Conservation (phyloP, 805 yeast species). For the Candida andamanensis region DNA sequence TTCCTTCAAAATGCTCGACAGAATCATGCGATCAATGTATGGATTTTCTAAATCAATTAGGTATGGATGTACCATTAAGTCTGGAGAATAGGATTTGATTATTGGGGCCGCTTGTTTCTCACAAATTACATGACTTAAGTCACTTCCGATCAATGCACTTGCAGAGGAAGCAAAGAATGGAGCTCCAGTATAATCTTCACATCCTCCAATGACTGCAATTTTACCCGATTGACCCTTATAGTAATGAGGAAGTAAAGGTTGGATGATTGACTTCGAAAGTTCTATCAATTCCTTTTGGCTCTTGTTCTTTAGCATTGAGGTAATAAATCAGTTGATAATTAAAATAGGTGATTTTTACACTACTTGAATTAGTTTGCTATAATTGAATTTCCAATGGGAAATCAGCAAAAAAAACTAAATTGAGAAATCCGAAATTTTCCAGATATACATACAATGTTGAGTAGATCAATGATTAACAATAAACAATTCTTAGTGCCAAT, state of each 20-base stretch:
- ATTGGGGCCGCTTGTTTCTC: conserved; percentile 71
- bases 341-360: too few relatives aligned
- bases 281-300: conserved; percentile 42
- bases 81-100: conserved; percentile 85
- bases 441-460: conserved; percentile 10
- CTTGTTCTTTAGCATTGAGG: conserved; percentile 19
- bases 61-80: conserved; percentile 95
- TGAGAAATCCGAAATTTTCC: too few relatives aligned
- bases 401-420: too few relatives aligned
- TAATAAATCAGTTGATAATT: neutral
- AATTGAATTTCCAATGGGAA: too few relatives aligned
- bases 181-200: conserved; percentile 95
- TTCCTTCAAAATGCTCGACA: conserved; percentile 16
- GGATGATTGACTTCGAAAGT: conserved; percentile 55
- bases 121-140: conserved; percentile 86
- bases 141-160: conserved; percentile 80
- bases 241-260: conserved; percentile 66
- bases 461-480: conserved; percentile 17
- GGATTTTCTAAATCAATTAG: conserved; percentile 46
- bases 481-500: conserved; percentile 25
- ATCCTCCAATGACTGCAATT: conserved; percentile 85
- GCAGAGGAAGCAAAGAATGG: conserved; percentile 89
- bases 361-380: too few relatives aligned
- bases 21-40: conserved; percentile 14
- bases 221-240: conserved; percentile 93